phyloP scores from a whole-genome alignment of 306 rosid species.

The Castanospermum australe region DNA sequence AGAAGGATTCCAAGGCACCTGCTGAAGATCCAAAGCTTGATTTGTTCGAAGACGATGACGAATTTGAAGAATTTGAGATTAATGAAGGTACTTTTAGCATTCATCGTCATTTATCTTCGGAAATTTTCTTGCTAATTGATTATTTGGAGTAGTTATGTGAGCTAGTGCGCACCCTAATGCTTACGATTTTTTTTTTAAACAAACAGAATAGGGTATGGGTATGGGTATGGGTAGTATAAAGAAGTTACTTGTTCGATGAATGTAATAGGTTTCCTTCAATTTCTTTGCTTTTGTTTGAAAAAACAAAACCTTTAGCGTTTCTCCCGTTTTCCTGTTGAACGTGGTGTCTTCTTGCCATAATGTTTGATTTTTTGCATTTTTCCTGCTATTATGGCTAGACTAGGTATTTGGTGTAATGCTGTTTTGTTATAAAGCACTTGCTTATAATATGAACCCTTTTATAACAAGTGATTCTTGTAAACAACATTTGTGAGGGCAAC shows the following conservation, averaged over 20 bases:
- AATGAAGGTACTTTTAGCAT: conserved; percentile 24
- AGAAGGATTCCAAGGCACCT: conserved; percentile 35
- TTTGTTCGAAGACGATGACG: conserved; percentile 47
- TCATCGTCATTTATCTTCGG: background rate
- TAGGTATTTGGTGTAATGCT: background rate
- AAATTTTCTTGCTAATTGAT: background rate
- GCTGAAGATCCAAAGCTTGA: conserved; percentile 41
- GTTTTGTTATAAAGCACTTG: background rate
- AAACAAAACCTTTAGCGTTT: background rate
- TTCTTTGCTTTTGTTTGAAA: background rate
- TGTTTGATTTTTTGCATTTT: background rate
- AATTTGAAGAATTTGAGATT: conserved; percentile 46
- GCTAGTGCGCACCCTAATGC: background rate
- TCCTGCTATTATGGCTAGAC: background rate
- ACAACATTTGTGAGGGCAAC: background rate
- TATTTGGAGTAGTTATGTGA: background rate
- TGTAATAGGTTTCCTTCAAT: background rate
- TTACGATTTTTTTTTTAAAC: too few species aligned
- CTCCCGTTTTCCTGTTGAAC: background rate
- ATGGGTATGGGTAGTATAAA: background rate
- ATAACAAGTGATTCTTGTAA: background rate
- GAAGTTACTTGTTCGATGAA: background rate
- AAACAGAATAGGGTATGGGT: background rate
- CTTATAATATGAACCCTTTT: background rate
- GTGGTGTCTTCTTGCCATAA: background rate